phyloP scores from a whole-genome alignment of 2,329 filamentous ascomycete species.

The Didymella sp. region DNA sequence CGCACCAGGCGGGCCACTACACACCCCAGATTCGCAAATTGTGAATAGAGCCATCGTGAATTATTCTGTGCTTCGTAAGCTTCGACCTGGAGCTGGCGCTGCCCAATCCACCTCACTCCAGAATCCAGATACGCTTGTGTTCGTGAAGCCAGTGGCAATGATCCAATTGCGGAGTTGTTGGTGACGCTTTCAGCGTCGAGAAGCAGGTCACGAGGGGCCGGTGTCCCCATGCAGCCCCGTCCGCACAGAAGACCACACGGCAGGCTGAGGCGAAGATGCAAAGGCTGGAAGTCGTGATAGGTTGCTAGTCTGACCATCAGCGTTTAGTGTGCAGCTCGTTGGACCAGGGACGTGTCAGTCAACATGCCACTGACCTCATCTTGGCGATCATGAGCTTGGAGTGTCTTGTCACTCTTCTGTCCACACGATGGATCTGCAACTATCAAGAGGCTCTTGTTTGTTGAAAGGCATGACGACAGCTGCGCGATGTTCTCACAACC shows the following conservation, averaged over 20 bases:
- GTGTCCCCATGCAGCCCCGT: conserved; percentile 11
- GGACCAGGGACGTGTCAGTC: conserved; percentile 5
- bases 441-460: background rate
- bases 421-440: background rate
- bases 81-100: background rate
- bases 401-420: conserved; percentile 8
- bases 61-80: background rate
- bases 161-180: conserved; percentile 6
- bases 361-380: conserved; percentile 17
- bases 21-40: conserved; percentile 16
- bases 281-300: conserved; percentile 12
- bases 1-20: conserved; percentile 27
- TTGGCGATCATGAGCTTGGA: conserved; percentile 14
- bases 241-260: conserved; percentile 8
- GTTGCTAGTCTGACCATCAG: conserved; percentile 10
- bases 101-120: background rate
- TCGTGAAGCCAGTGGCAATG: conserved; percentile 2
- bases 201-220: conserved; percentile 4
- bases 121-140: background rate
- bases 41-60: background rate
- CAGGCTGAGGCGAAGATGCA: conserved; percentile 9
- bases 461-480: background rate
- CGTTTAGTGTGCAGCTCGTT: conserved; percentile 17
- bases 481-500: background rate
- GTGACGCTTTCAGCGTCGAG: conserved; percentile 17